A percentile compares a stretch with the other conserved stretches of the same genome.
phyloP scores from a whole-genome alignment of 148 eudicot species.

The Spergularia marina region DNA sequence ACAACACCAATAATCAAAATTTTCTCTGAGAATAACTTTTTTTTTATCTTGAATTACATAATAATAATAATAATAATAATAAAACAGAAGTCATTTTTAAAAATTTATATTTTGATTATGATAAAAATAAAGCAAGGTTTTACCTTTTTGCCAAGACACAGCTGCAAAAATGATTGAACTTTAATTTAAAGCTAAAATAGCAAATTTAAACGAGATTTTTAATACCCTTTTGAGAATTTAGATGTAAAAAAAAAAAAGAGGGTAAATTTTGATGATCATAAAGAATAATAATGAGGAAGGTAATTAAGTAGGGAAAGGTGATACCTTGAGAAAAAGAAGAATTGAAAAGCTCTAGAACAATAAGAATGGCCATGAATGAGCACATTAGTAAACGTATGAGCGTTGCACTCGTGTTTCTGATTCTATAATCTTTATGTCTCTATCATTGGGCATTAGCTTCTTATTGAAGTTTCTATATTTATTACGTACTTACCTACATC shows the following conservation, averaged over 20 bases:
- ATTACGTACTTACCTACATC: too few relatives aligned
- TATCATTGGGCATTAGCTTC: slow-evolving; percentile 21
- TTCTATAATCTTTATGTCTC: slow-evolving; percentile 25
- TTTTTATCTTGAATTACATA: too few relatives aligned
- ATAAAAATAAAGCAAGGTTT: neutral
- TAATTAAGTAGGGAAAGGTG: neutral
- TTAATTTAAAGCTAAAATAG: neutral
- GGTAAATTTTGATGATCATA: neutral
- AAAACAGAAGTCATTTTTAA: neutral
- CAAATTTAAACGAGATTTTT: neutral
- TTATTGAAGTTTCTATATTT: neutral
- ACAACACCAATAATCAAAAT: too few relatives aligned
- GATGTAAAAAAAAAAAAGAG: neutral
- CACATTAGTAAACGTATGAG: slow-evolving; percentile 25
- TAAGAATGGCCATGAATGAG: slow-evolving; percentile 24
- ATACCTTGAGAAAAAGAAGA: slow-evolving; percentile 24
- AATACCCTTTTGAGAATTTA: neutral
- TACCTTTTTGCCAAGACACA: neutral
- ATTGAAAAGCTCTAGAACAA: neutral
- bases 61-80: neutral
- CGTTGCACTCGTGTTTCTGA: slow-evolving; percentile 17
- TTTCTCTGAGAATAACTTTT: too few relatives aligned
- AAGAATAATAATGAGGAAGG: neutral
- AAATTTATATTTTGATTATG: neutral
- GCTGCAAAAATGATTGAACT: neutral